Percentiles rank a stretch among this genome's conserved stretches.
These are phyloP conservation scores for Colletotrichum lindemuthianum DNA, from an alignment of 2,329 filamentous ascomycete species.

Conservation along the genomic window DNA sequence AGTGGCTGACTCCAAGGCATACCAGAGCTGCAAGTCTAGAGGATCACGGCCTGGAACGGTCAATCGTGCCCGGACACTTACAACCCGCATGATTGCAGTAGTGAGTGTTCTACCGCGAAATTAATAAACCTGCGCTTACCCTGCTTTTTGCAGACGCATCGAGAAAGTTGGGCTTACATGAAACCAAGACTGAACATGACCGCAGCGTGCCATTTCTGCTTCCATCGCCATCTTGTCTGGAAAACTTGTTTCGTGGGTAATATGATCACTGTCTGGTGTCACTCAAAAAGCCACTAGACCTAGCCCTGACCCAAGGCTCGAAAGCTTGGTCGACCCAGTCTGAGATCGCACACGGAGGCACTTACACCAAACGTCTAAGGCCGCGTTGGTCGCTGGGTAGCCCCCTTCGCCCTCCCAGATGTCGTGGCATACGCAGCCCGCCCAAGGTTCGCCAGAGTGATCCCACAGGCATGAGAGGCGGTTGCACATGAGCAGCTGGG, in stretches of 20 bases:
- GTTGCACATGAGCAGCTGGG: background rate
- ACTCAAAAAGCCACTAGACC: background rate
- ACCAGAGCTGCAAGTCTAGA: too few species aligned
- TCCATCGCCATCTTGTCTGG: constrained; percentile 3
- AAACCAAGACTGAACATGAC: background rate
- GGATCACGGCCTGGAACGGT: too few species aligned
- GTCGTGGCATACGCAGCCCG: background rate
- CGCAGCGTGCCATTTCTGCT: constrained; percentile 2
- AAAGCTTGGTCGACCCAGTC: too few species aligned
- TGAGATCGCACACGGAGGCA: background rate
- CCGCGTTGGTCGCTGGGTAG: background rate
- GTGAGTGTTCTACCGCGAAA: too few species aligned
- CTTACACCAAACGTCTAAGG: constrained; percentile 4
- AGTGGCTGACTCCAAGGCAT: too few species aligned
- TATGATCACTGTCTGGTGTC: background rate
- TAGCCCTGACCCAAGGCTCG: background rate
- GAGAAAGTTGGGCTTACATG: background rate
- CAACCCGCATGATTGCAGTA: too few species aligned
- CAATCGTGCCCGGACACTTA: too few species aligned
- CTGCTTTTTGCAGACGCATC: too few species aligned
- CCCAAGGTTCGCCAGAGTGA: background rate
- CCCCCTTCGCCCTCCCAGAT: background rate
- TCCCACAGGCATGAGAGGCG: background rate
- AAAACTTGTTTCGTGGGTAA: background rate
- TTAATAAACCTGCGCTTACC: too few species aligned